Conservation (phyloP, 1,284 basidiomycete species). For the Leccinum insolens region DNA sequence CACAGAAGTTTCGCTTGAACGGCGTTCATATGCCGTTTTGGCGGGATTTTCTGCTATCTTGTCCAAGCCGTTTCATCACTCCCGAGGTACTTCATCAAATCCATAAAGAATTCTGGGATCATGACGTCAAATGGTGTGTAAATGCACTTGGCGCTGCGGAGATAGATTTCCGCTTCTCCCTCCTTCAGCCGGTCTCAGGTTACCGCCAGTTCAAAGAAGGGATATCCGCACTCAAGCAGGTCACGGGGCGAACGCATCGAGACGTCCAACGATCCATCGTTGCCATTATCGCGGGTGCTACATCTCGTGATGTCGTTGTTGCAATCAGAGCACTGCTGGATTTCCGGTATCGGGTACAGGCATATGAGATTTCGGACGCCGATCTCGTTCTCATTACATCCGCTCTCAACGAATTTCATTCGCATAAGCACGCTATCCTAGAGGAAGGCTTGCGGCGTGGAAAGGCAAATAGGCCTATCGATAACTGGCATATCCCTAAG, state of each 20-base stretch:
- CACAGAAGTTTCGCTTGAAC: not conserved
- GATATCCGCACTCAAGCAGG: not conserved
- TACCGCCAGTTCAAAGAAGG: constrained; percentile 1
- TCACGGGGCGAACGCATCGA: not conserved
- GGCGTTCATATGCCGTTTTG: not conserved
- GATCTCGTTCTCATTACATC: not conserved
- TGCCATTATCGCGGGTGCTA: not conserved
- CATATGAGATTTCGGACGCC: not conserved
- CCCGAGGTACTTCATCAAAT: not conserved
- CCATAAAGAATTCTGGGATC: not conserved
- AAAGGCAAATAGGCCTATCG: not conserved
- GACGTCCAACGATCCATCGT: not conserved
- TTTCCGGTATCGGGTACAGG: not conserved
- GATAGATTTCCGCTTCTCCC: not conserved
- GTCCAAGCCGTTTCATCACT: not conserved
- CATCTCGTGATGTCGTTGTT: not conserved
- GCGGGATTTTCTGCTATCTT: not conserved
- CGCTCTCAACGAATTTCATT: not conserved
- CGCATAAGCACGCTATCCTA: not conserved
- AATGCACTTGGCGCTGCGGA: not conserved
- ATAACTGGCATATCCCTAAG: not conserved
- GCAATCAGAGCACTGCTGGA: constrained; percentile 2
- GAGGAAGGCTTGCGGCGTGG: not conserved
- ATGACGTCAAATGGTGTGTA: not conserved
- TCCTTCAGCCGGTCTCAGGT: not conserved